phyloP scores from a whole-genome alignment of 768 basidiomycete species.

The Boletus tylopilopsis region DNA sequence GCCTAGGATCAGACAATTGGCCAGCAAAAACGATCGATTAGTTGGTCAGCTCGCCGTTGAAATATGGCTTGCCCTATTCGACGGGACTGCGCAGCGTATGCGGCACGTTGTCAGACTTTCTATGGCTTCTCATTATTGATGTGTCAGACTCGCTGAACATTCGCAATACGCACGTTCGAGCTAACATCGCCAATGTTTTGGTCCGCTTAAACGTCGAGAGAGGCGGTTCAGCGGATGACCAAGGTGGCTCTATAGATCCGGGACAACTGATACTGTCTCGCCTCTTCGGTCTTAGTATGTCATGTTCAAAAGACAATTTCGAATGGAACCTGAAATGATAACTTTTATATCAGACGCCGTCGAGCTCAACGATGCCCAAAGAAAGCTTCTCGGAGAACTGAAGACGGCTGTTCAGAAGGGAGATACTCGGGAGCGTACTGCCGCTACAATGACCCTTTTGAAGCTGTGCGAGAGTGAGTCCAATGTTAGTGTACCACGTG shows the following conservation, averaged over 20 bases:
- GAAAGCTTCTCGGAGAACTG: background rate
- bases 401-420: background rate
- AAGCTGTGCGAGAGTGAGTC: background rate
- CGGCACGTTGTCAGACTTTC: background rate
- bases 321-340: background rate
- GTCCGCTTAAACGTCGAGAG: background rate
- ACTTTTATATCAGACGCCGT: background rate
- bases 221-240: no score
- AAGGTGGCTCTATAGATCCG: background rate
- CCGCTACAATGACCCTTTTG: background rate
- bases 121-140: background rate
- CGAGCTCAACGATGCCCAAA: background rate
- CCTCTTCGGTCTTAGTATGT: background rate
- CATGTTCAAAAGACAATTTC: background rate
- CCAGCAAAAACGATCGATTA: background rate
- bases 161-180: background rate
- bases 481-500: background rate
- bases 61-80: slow-evolving; percentile 11
- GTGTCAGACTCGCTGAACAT: background rate
- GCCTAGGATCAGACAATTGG: slow-evolving; percentile 12
- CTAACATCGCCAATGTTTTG: background rate
- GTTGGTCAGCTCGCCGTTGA: slow-evolving; percentile 21
- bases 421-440: background rate
- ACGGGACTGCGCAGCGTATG: slow-evolving; percentile 5
- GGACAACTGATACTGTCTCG: background rate